Evolutionary conservation across 2,329 filamentous ascomycete genomes (phyloP).

Genomic region (Aspergillus arachidicola): DNA sequence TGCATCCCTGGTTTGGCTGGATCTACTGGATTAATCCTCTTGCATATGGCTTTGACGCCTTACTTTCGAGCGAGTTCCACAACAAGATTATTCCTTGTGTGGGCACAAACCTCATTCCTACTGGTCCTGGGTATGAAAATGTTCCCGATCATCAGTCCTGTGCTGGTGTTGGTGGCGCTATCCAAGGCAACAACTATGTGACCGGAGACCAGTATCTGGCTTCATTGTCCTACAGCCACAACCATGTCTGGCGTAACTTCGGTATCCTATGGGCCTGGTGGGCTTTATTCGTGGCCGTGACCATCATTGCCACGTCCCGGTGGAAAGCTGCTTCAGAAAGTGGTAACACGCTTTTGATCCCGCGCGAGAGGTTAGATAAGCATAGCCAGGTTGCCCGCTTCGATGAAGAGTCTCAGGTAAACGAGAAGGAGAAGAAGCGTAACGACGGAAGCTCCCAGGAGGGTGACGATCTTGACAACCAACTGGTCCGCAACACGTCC

Average conservation of each 20-base stretch:
- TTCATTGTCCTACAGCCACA: constrained; percentile 56
- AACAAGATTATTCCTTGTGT: constrained; percentile 33
- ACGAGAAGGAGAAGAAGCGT: constrained; percentile 27
- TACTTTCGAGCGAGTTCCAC: constrained; percentile 42
- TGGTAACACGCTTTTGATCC: constrained; percentile 62
- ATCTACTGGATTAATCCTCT: constrained; percentile 45
- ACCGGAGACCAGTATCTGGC: constrained; percentile 62
- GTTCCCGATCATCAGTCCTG: constrained; percentile 18
- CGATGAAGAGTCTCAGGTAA: constrained; percentile 55
- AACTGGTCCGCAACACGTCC: constrained; percentile 64
- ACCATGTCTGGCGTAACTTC: constrained; percentile 62
- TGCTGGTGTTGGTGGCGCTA: constrained; percentile 60
- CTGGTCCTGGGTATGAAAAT: constrained; percentile 31
- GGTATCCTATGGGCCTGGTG: constrained; percentile 67
- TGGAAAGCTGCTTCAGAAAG: constrained; percentile 60
- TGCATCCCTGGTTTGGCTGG: constrained; percentile 59
- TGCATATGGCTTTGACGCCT: constrained; percentile 42
- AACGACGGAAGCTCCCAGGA: constrained; percentile 21
- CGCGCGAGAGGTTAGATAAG: constrained; percentile 58
- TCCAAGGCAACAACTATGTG: constrained; percentile 51
- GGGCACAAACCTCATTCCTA: constrained; percentile 34
- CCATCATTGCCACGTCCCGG: constrained; percentile 58
- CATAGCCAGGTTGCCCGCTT: constrained; percentile 28
- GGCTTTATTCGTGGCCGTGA: constrained; percentile 60
- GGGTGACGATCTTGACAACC: constrained; percentile 33